Evolutionary conservation across 2,329 filamentous ascomycete species (phyloP).

Genomic region (Cadophora gregata): DNA sequence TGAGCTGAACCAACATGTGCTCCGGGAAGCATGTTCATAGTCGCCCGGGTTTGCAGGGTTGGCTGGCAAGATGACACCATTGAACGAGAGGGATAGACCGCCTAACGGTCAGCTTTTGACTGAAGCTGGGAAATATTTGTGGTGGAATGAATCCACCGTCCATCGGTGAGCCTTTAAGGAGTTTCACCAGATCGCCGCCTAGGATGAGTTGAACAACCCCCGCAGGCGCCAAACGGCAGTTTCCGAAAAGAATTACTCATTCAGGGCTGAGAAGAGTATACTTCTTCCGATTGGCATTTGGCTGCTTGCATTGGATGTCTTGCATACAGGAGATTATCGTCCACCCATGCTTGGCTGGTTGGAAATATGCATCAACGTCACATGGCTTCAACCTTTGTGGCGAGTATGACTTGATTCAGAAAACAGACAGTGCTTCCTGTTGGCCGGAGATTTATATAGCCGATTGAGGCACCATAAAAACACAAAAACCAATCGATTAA

Average conservation of each 20-base stretch:
- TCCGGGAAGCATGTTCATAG: not conserved
- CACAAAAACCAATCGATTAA: no score
- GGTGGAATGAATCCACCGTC: not conserved
- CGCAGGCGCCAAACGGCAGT: constrained; percentile 2
- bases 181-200: constrained; percentile 4
- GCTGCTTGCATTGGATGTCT: not conserved
- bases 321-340: not conserved
- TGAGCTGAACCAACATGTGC: constrained; percentile 5
- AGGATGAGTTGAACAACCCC: not conserved
- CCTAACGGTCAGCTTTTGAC: not conserved
- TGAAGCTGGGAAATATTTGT: not conserved
- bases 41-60: not conserved
- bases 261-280: not conserved
- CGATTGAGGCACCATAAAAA: no score
- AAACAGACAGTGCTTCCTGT: not conserved
- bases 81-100: not conserved
- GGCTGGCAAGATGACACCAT: not conserved
- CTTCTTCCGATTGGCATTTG: not conserved
- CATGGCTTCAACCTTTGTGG: not conserved
- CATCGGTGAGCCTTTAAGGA: constrained; percentile 1
- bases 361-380: not conserved
- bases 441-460: no score
- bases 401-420: not conserved
- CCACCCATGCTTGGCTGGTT: not conserved
- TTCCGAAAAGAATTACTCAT: not conserved